These are phyloP conservation scores for Mariannaea sp. DNA, from an alignment of 2,329 filamentous ascomycete genomes.

Conservation along the genomic window DNA sequence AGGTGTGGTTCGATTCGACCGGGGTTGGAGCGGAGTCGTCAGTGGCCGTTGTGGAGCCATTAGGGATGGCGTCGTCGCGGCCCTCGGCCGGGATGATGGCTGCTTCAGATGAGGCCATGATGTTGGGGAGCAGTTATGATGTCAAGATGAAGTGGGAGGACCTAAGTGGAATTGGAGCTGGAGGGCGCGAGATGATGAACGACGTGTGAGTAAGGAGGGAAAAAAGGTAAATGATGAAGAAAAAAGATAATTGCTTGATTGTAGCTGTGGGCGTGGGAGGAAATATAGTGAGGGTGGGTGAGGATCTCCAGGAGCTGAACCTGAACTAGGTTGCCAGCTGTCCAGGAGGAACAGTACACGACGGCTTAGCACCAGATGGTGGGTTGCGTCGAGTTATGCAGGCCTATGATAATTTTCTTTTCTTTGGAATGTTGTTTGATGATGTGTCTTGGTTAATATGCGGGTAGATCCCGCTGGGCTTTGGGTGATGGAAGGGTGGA, in stretches of 20 bases:
- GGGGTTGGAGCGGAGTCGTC: slow-evolving; percentile 26
- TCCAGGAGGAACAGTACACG: background rate
- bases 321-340: slow-evolving; percentile 1
- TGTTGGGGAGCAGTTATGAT: background rate
- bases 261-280: background rate
- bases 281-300: background rate
- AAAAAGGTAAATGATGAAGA: background rate
- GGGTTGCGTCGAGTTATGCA: background rate
- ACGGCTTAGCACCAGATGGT: background rate
- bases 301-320: background rate
- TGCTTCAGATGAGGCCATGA: slow-evolving; percentile 29
- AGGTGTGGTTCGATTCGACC: slow-evolving; percentile 19
- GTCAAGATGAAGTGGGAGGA: background rate
- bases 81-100: slow-evolving; percentile 26
- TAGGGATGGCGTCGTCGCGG: slow-evolving; percentile 22
- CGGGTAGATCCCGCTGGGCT: too few species aligned
- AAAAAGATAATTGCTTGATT: background rate
- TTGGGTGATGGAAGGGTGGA: too few species aligned
- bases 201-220: too few species aligned
- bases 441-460: background rate
- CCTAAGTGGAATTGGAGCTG: background rate
- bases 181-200: too few species aligned
- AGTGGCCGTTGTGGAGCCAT: slow-evolving; percentile 17
- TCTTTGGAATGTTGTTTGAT: background rate
- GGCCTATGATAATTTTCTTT: background rate